Base-by-base conservation (phyloP, 129 eudicot species). In the Oenanthe sinensis region DNA sequence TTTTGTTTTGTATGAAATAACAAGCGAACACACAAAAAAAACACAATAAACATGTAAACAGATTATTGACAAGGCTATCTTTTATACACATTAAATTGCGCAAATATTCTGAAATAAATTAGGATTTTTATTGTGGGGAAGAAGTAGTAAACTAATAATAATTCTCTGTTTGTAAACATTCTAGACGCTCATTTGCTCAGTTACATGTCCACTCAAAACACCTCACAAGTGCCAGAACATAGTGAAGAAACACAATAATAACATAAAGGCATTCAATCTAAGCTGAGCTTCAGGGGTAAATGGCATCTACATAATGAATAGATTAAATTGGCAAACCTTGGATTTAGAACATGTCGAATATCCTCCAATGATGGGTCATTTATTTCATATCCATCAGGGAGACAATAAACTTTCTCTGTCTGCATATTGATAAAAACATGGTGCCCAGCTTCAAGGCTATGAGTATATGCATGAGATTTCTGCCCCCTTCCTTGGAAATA, bases 391-490 rank as follows among this genome's bases (percentile, higher is more conserved):
- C 97, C 97, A 92, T 92, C 99, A 73, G 99, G 99, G 24, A 95
- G 95, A 45, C 99, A 95, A 82, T 92, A 92, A 78, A 95, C 97
- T 84, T 85, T 92, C 79, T 95, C 99, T n/a, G 99, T 92, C 14
- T 88, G 87, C 76, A 95, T 92, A 86, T 95, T 95, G 84, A 95
- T 92, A 86, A 86, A 92, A 40, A 95, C 97, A 86, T 95, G 99
- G 87, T 95, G 99, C 36, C 92, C 99, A 9, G 97, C 99, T 86
- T 95, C 99, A 80, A 92, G 91, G 85, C 99, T 95, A 76, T 95
- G 99, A 40, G 97, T 95, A 81, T 95, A 95, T 52, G 99, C 96
- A 87, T 92, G 97, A 49, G 97, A 95, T 79, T 91, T 95, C 77
- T 81, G 96, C 20, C 99, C 97, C 78, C 97, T 95, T 81, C 99